Evolutionary conservation across 106 monocot species (phyloP).

Genomic region (Dioscorea alata): DNA sequence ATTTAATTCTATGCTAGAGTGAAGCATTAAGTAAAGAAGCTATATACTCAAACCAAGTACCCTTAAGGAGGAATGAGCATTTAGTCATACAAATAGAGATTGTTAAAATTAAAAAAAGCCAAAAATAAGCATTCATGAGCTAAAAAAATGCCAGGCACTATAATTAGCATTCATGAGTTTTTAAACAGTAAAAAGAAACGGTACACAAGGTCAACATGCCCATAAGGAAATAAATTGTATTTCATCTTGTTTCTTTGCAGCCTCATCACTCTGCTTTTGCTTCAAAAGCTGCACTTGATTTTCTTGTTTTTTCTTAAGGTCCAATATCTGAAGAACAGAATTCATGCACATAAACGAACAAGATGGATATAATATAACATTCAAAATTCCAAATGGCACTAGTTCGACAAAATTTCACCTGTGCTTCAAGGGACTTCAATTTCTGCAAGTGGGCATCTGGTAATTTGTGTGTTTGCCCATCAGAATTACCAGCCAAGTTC

Average conservation of each 20-base stretch:
- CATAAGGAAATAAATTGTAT: conserved; percentile 92
- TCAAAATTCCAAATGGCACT: background rate
- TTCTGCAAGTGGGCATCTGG: conserved; percentile 76
- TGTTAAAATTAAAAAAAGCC: too few relatives aligned
- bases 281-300: conserved; percentile 93
- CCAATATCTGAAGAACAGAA: conserved; percentile 54
- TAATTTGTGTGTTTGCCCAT: conserved; percentile 60
- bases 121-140: too few relatives aligned
- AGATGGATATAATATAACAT: background rate
- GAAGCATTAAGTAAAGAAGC: too few relatives aligned
- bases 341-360: background rate
- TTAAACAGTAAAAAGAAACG: too few relatives aligned
- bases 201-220: too few relatives aligned
- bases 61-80: too few relatives aligned
- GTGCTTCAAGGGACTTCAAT: conserved; percentile 86
- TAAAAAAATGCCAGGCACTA: too few relatives aligned
- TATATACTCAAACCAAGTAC: too few relatives aligned
- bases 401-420: conserved; percentile 34
- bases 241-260: conserved; percentile 97
- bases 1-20: too few relatives aligned
- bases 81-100: too few relatives aligned
- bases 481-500: conserved; percentile 46
- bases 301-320: conserved; percentile 99
- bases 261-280: conserved; percentile 98
- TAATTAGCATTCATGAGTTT: too few relatives aligned